A percentile compares a stretch with the other conserved stretches of the same genome.
Evolutionary conservation across 2,329 filamentous ascomycete genomes (phyloP).

Genomic region (Epichloe gansuensis): DNA sequence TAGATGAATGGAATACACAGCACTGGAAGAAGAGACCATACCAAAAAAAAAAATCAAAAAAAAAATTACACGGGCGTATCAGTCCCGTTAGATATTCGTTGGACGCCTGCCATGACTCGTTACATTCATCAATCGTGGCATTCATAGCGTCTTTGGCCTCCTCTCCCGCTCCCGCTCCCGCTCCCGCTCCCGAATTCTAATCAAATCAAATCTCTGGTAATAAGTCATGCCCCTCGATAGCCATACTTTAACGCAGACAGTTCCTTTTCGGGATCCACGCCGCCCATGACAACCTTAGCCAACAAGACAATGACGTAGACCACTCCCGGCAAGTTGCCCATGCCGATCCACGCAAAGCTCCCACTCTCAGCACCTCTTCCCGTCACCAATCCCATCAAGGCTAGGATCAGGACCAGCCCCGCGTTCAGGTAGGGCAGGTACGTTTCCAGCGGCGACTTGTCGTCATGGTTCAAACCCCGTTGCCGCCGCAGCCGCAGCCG

Average conservation of each 20-base stretch:
- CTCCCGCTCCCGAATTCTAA: not conserved
- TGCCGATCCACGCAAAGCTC: conserved; percentile 26
- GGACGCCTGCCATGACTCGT: too few species aligned
- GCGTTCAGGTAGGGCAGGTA: conserved; percentile 50
- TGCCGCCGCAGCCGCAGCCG: not conserved
- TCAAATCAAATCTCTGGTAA: not conserved
- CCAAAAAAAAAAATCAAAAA: too few species aligned
- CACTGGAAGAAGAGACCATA: not conserved
- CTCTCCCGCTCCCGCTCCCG: too few species aligned
- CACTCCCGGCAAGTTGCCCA: conserved; percentile 39
- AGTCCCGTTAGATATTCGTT: too few species aligned
- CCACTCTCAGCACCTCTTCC: conserved; percentile 13
- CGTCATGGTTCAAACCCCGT: not conserved
- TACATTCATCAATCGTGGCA: too few species aligned
- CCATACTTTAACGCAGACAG: conserved; percentile 49
- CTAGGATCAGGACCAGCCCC: conserved; percentile 40
- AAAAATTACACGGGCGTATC: too few species aligned
- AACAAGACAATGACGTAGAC: conserved; percentile 49
- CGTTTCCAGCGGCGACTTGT: conserved; percentile 35
- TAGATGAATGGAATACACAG: not conserved
- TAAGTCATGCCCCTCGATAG: conserved; percentile 49
- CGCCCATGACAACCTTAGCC: conserved; percentile 52
- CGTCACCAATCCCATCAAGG: conserved; percentile 29
- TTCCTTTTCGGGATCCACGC: conserved; percentile 55
- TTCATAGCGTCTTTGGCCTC: not conserved